Evolutionary conservation across 1,139 yeast genomes (phyloP), one percentile per base, ranked within the genome.

Genomic region (Protomyces inouyei): DNA sequence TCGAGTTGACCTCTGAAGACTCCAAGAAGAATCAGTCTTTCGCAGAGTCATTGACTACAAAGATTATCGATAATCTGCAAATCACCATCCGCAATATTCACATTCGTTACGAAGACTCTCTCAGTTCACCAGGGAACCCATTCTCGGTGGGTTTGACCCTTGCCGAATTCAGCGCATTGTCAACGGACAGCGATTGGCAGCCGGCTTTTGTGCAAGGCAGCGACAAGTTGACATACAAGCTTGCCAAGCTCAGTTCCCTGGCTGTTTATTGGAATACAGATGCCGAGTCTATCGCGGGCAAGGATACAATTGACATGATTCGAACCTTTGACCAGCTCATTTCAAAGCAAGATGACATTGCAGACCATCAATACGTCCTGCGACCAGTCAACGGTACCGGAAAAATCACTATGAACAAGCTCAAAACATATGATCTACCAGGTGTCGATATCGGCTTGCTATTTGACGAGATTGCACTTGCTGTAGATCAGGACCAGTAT

Each of bases 331-430:
- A 67, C 6, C 64, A 68, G 0, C 70, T 73, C 16, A 71, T 76
- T 10, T 69, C 73, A n/a, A 68, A 68, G 18, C 71, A 72, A 23
- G 64, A 67, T 21, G 57, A 70, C 3, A 66, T 67, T 25, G 73
- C 71, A 36, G 74, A 77, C 36, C 77, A 79, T 16, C 95, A 91
- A 71, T 91, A 84, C 71, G 78, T 95, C 16, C 76, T 95, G 67
- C 83, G 86, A 65, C 99, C 99, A 0, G 96, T 95, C 0, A 84
- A 91, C 5, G 98, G 98, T 38, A 78, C 80, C 53, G 98, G 98
- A 43, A 86, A 86, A 71, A 76, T 95, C 52, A 86, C 93, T 0
- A 78, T 93, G 38, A 88, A 89, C 75, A 95, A 95, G 73, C 75
- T 80, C 6, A 95, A 95, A 1, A 80, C 95, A 0, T 84, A 91